A percentile compares a stretch with the other conserved stretches of the same genome.
phyloP scores from a whole-genome alignment of 2,329 filamentous ascomycete genomes.

The Penicillium sp. region DNA sequence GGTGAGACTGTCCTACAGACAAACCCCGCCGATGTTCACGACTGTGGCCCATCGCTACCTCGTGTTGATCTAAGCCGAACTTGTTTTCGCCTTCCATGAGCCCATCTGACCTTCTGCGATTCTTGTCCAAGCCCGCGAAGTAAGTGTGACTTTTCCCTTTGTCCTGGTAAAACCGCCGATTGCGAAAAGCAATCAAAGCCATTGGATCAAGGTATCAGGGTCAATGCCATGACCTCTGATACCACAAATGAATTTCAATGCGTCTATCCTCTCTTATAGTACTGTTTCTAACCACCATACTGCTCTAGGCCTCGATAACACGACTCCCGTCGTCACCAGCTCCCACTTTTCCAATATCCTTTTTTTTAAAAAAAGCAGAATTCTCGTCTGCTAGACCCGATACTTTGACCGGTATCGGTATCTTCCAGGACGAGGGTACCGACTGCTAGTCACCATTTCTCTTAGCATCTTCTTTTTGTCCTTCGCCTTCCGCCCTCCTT shows the following conservation, averaged over 20 bases:
- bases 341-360: constrained; percentile 12
- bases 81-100: constrained; percentile 62
- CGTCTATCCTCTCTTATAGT: neutral
- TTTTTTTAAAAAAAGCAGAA: constrained; percentile 44
- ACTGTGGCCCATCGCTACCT: constrained; percentile 28
- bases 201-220: neutral
- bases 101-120: constrained; percentile 80
- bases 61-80: constrained; percentile 28
- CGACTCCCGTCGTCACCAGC: constrained; percentile 23
- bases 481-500: constrained; percentile 79
- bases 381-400: constrained; percentile 73
- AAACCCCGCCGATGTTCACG: constrained; percentile 27
- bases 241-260: neutral
- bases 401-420: constrained; percentile 78
- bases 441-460: constrained; percentile 72
- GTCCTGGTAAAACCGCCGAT: neutral
- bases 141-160: constrained; percentile 42
- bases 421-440: constrained; percentile 58
- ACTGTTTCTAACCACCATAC: constrained; percentile 15
- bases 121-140: constrained; percentile 92
- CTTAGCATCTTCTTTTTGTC: constrained; percentile 66
- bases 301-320: constrained; percentile 56
- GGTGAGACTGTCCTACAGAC: constrained; percentile 12
- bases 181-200: neutral
- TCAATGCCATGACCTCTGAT: neutral